These are phyloP conservation scores for Golubevia sp. DNA, from an alignment of 1,284 basidiomycete genomes.

Conservation along the genomic window DNA sequence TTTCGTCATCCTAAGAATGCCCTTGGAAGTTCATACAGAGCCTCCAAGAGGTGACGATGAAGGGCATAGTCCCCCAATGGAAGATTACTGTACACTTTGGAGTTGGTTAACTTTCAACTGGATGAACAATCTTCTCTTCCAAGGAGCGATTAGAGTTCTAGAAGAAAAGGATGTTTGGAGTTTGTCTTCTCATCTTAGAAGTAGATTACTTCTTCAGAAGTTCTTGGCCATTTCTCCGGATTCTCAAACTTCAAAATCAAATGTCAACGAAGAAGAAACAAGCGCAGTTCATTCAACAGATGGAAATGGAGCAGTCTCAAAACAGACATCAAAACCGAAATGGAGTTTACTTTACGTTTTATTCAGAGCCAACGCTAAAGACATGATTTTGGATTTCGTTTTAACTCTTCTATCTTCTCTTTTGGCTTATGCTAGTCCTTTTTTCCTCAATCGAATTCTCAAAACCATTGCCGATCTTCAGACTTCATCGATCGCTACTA, in stretches of 20 bases:
- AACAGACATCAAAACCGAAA: too few species aligned
- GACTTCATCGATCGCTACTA: too few species aligned
- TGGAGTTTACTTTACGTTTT: conserved; percentile 13
- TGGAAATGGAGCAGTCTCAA: not conserved
- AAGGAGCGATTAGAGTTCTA: conserved; percentile 9
- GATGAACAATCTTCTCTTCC: conserved; percentile 21
- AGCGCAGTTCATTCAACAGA: not conserved
- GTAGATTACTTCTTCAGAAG: conserved; percentile 19
- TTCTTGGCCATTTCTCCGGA: conserved; percentile 1
- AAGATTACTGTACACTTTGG: conserved; percentile 33
- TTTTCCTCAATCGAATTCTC: conserved; percentile 32
- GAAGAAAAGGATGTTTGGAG: conserved; percentile 31
- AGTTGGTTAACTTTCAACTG: conserved; percentile 35
- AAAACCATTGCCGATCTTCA: conserved; percentile 4
- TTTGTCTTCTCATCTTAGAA: conserved; percentile 19
- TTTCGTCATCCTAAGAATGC: conserved; percentile 14
- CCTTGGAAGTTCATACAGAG: conserved; percentile 20
- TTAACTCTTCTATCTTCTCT: conserved; percentile 30
- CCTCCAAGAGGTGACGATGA: conserved; percentile 18
- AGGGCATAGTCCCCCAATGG: conserved; percentile 22
- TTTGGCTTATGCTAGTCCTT: conserved; percentile 26
- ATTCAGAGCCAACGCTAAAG: conserved; percentile 18
- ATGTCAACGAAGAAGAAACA: not conserved
- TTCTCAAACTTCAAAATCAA: not conserved
- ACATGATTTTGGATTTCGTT: conserved; percentile 20